Conservation (phyloP, 768 basidiomycete genomes). For the Mycena vulgaris region DNA sequence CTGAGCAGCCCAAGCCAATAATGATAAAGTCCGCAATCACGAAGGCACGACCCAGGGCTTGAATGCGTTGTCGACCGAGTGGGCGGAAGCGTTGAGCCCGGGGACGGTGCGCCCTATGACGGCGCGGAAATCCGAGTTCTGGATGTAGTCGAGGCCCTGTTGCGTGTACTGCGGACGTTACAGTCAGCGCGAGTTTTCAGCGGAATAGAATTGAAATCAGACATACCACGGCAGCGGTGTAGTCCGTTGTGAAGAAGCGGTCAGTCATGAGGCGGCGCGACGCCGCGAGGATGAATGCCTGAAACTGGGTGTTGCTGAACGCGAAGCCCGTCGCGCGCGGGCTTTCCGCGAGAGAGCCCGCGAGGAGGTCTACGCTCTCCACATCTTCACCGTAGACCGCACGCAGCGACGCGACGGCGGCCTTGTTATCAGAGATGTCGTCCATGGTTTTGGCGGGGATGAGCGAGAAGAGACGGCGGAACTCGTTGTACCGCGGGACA, state of each 20-base stretch:
- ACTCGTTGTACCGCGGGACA: slow-evolving; percentile 34
- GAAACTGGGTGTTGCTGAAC: slow-evolving; percentile 37
- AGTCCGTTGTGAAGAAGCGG: slow-evolving; percentile 37
- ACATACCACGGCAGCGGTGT: slow-evolving; percentile 20
- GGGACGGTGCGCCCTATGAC: slow-evolving; percentile 29
- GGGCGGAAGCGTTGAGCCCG: slow-evolving; percentile 9
- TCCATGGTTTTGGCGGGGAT: slow-evolving; percentile 21
- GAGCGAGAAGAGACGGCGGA: slow-evolving; percentile 35
- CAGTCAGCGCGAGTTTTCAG: neutral
- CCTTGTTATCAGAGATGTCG: slow-evolving; percentile 26
- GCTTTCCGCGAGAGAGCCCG: slow-evolving; percentile 28
- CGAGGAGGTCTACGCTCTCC: slow-evolving; percentile 28
- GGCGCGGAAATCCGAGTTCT: slow-evolving; percentile 25
- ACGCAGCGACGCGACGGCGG: slow-evolving; percentile 14
- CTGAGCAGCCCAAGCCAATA: too few species aligned
- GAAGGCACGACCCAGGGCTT: slow-evolving; percentile 32
- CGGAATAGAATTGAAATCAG: too few species aligned
- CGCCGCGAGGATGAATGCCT: slow-evolving; percentile 35
- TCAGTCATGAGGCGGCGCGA: slow-evolving; percentile 33
- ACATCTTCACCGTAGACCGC: slow-evolving; percentile 29
- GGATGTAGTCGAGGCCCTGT: slow-evolving; percentile 26
- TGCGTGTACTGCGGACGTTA: slow-evolving; percentile 18
- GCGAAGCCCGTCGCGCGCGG: slow-evolving; percentile 32
- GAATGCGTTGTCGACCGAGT: slow-evolving; percentile 32
- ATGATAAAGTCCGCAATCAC: too few species aligned